These are phyloP conservation scores for Rhodomyrtus tomentosa DNA, from an alignment of 345 rosid genomes.

Conservation along the genomic window DNA sequence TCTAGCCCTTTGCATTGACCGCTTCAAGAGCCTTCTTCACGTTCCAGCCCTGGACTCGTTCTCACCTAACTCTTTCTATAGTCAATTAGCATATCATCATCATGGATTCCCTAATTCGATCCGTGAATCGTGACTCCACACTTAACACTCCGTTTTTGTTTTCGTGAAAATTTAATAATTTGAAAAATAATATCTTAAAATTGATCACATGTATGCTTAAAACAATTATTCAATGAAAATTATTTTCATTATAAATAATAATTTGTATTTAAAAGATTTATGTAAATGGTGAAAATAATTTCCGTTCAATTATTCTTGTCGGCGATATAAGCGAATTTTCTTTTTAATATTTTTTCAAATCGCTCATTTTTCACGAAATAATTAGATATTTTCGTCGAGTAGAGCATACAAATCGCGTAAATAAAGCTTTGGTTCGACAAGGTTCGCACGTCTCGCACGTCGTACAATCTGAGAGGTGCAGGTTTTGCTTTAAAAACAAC, in stretches of 20 bases:
- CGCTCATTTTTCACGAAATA: no score
- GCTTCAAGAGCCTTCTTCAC: neutral
- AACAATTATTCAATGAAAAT: no score
- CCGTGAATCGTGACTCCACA: neutral
- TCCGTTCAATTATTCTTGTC: no score
- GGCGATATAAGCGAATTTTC: no score
- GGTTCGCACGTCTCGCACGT: neutral
- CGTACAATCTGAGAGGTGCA: accelerated
- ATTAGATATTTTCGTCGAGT: neutral
- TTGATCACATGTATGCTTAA: no score
- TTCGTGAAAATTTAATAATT: no score
- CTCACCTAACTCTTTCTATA: neutral
- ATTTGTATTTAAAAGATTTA: no score
- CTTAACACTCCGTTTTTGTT: no score
- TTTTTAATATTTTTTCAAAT: no score
- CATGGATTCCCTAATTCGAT: neutral
- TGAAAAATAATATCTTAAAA: no score
- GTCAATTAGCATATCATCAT: neutral
- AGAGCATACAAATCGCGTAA: neutral
- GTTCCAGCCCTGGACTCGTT: neutral
- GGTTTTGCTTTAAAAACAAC: neutral
- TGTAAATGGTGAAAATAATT: no score
- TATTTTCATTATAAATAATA: no score
- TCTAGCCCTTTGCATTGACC: neutral
- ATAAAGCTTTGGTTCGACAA: neutral